Conservation (phyloP, 2,329 filamentous ascomycete species). For the Tolypocladium ovalisporum region DNA sequence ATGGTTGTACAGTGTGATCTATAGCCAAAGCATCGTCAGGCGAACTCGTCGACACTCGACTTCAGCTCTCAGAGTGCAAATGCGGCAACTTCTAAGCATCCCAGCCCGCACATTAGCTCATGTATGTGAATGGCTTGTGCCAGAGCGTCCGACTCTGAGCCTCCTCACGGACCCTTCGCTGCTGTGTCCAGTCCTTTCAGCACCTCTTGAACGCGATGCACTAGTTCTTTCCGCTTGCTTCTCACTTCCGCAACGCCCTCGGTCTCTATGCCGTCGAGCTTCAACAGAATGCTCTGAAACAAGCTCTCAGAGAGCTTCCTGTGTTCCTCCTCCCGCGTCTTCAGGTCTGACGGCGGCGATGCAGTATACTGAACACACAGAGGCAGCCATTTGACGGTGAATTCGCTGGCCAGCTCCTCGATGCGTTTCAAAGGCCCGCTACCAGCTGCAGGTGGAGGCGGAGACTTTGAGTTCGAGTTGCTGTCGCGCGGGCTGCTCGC, state of each 20-base stretch:
- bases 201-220: constrained; percentile 58
- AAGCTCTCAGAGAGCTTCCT: constrained; percentile 66
- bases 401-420: constrained; percentile 52
- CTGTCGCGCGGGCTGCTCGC: constrained; percentile 35
- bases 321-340: constrained; percentile 64
- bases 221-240: constrained; percentile 56
- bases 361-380: constrained; percentile 50
- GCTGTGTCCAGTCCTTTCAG: constrained; percentile 52
- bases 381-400: constrained; percentile 54
- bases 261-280: constrained; percentile 66
- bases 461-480: constrained; percentile 23
- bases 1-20: neutral
- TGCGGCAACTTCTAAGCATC: neutral
- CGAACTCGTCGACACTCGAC: neutral
- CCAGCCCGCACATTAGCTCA: neutral
- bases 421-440: constrained; percentile 43
- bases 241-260: constrained; percentile 58
- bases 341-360: constrained; percentile 51
- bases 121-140: neutral
- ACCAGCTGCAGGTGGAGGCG: constrained; percentile 16
- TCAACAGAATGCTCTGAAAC: constrained; percentile 64
- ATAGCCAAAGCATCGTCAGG: neutral
- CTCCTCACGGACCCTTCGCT: constrained; percentile 14
- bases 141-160: neutral
- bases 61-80: neutral